phyloP scores from a whole-genome alignment of 495 filamentous ascomycete species.

The Collariella sp. region DNA sequence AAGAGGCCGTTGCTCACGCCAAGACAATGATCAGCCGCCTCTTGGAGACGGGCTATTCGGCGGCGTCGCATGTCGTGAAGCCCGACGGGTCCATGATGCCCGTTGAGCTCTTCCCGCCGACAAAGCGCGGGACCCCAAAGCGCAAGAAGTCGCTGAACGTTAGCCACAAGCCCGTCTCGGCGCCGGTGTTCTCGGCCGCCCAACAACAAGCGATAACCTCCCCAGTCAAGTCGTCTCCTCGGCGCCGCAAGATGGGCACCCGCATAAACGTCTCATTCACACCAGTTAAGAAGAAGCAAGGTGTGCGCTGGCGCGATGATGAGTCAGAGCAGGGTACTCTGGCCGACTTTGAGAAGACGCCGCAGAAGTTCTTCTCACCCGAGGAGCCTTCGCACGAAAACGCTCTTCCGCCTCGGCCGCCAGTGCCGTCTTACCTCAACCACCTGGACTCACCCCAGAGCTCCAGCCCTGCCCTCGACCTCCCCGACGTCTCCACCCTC shows the following conservation, averaged over 20 bases:
- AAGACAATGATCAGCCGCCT: slow-evolving; percentile 71
- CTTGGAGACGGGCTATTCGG: slow-evolving; percentile 61
- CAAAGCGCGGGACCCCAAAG: slow-evolving; percentile 62
- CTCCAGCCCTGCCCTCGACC: slow-evolving; percentile 51
- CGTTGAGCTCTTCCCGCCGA: slow-evolving; percentile 56
- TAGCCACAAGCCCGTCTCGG: slow-evolving; percentile 26
- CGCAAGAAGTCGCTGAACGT: slow-evolving; percentile 52
- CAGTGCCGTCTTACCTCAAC: slow-evolving; percentile 36
- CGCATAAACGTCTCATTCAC: slow-evolving; percentile 79
- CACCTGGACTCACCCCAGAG: slow-evolving; percentile 38
- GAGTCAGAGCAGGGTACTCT: slow-evolving; percentile 68
- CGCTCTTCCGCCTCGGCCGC: slow-evolving; percentile 18
- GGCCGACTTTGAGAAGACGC: slow-evolving; percentile 84
- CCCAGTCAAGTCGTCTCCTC: slow-evolving; percentile 65
- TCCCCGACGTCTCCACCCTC: slow-evolving; percentile 34
- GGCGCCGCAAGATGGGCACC: slow-evolving; percentile 60
- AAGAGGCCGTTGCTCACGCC: slow-evolving; percentile 72
- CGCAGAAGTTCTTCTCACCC: slow-evolving; percentile 52
- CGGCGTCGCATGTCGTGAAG: slow-evolving; percentile 76
- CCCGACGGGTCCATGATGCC: slow-evolving; percentile 67
- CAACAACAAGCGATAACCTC: slow-evolving; percentile 36
- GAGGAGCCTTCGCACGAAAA: slow-evolving; percentile 37
- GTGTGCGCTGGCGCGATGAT: slow-evolving; percentile 90
- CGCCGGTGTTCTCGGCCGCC: slow-evolving; percentile 33
- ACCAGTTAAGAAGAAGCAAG: slow-evolving; percentile 71